Conservation (phyloP, 768 basidiomycete species). For the Pleurotus sapidus region DNA sequence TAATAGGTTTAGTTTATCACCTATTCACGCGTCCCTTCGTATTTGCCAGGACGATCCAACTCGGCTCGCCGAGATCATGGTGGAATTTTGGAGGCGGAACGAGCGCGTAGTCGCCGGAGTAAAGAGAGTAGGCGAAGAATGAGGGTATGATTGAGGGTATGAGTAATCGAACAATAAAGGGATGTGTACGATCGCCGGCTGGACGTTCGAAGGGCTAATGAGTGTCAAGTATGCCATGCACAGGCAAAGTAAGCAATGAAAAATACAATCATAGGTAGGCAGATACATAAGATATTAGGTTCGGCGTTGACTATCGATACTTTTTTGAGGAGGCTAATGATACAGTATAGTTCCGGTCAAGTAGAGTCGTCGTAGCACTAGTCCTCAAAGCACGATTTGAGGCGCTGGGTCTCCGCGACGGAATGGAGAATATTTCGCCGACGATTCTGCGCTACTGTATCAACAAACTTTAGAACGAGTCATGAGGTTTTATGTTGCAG, state of each 20-base stretch:
- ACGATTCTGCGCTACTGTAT: slow-evolving; percentile 1
- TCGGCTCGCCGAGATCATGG: slow-evolving; percentile 72
- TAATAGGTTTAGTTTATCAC: no score
- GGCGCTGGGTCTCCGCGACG: not conserved
- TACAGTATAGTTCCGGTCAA: not conserved
- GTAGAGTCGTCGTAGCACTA: not conserved
- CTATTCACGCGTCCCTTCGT: no score
- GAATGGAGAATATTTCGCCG: slow-evolving; percentile 1
- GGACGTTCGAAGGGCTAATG: not conserved
- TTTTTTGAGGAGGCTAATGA: not conserved
- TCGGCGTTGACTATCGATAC: not conserved
- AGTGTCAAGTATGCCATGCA: not conserved
- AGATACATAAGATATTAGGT: not conserved
- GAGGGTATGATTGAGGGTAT: not conserved
- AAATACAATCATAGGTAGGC: not conserved
- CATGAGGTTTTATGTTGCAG: not conserved
- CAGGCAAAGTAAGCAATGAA: not conserved
- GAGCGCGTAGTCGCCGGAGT: slow-evolving; percentile 64
- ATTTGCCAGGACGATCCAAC: slow-evolving; percentile 76
- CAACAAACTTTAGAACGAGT: not conserved
- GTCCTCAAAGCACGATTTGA: slow-evolving; percentile 5
- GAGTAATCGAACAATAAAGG: slow-evolving; percentile 7
- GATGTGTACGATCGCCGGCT: not conserved
- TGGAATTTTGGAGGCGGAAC: slow-evolving; percentile 92
- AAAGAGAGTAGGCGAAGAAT: slow-evolving; percentile 53